Evolutionary conservation across 176 grass and related monocot genomes (phyloP), one percentile per base, ranked within the genome.

Genomic region (Avena sativa): DNA sequence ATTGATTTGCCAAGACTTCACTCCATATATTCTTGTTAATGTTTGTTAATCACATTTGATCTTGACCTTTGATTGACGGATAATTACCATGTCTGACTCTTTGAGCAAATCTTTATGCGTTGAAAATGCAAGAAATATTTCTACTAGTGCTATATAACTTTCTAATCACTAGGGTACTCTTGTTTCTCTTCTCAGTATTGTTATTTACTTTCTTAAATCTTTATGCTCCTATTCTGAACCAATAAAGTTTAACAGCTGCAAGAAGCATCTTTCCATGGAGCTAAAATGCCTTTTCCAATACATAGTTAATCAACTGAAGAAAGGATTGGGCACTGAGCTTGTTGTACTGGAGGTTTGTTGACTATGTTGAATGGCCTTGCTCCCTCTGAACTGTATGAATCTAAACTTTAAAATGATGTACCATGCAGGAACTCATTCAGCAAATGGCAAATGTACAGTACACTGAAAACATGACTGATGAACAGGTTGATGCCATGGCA

Each of bases 401-500:
- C 66, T 60, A 13, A 76, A 61, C 53, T 73, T 12, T 85, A 63
- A 80, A 65, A 36, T 70, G 13, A 70, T 71, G 19, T 74, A 15
- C 55, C 38, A 76, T 91, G 65, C 90, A 98, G 97, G 94, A 99
- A 67, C 89, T 99, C 80, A 94, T 99, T 91, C 94, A 99, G 86
- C 94, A 99, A 93, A 99, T 99, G 97, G 97, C 97, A 36, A 99
- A 97, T 90, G 94, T 99, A 71, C 97, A 99, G 55, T 94, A 93
- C 80, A 99, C 94, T 1, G 97, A 99, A 86, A 99, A 99, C 85
- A 93, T 99, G 92, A 99, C 97, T 14, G 97, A 97, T 82, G 97
- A 99, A 76, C 97, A 99, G 85, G 92, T 99, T 57, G 91, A 96
- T 79, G 94, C 94, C 87, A 96, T 94, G 97, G 91, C 97, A 81